Percentiles rank a stretch among this genome's conserved stretches.
These are phyloP conservation scores for Smittium culicis DNA, from an alignment of 371 early-diverging fungal species.

Conservation along the genomic window DNA sequence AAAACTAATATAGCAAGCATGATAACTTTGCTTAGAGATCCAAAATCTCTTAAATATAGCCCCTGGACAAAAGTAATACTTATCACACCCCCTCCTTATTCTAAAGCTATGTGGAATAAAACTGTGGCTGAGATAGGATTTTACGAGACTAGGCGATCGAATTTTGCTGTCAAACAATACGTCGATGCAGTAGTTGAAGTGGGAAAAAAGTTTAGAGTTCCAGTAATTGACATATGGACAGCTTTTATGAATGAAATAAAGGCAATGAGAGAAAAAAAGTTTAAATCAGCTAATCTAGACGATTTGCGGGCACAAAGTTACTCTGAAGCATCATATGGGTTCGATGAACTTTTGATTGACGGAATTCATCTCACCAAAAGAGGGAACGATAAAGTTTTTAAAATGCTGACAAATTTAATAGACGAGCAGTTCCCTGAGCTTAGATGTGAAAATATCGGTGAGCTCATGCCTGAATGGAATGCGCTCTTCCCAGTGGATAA, in stretches of 20 bases:
- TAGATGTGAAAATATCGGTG: too few species aligned
- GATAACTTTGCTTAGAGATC: slow-evolving; percentile 34
- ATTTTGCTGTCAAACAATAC: slow-evolving; percentile 38
- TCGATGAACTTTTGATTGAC: slow-evolving; percentile 16
- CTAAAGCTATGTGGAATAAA: slow-evolving; percentile 39
- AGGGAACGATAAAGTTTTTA: slow-evolving; percentile 24
- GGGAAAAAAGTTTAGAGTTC: slow-evolving; percentile 32
- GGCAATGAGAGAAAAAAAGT: too few species aligned
- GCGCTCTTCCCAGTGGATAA: too few species aligned
- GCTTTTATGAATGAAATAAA: slow-evolving; percentile 18
- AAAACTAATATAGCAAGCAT: slow-evolving; percentile 41
- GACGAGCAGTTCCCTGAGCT: slow-evolving; percentile 15
- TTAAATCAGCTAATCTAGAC: neutral
- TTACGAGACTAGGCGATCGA: slow-evolving; percentile 35
- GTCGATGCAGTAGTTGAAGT: slow-evolving; percentile 41
- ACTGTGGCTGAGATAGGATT: slow-evolving; percentile 27
- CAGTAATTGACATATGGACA: slow-evolving; percentile 45
- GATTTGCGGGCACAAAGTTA: neutral
- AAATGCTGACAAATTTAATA: slow-evolving; percentile 13
- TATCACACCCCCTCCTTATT: slow-evolving; percentile 61
- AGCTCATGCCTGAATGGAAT: too few species aligned
- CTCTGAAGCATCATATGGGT: slow-evolving; percentile 9
- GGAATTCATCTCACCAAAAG: slow-evolving; percentile 21
- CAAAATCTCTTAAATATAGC: slow-evolving; percentile 35
- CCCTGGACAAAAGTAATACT: slow-evolving; percentile 45